Evolutionary conservation across 352 stramenopile genomes (phyloP).

Genomic region (Phytopythium delawarense): DNA sequence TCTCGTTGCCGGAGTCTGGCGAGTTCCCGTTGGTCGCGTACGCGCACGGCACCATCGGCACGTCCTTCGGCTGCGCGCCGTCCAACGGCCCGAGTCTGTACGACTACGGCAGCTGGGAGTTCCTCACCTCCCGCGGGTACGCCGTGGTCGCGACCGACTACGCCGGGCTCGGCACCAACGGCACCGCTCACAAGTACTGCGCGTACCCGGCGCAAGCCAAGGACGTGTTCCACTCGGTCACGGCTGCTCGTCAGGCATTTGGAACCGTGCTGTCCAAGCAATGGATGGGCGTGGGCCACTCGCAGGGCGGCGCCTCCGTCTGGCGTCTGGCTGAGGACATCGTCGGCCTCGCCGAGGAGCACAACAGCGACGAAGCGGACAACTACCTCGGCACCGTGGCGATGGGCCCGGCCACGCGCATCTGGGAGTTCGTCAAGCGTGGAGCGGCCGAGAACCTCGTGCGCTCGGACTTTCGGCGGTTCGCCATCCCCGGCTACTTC

Average conservation of each 20-base stretch:
- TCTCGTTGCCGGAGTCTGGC: constrained; percentile 3
- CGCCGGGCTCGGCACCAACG: constrained; percentile 10
- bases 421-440: constrained; percentile 4
- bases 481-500: constrained; percentile 1
- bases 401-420: not conserved
- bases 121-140: constrained; percentile 9
- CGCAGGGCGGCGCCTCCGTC: constrained; percentile 7
- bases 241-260: constrained; percentile 8
- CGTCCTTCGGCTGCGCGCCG: constrained; percentile 2
- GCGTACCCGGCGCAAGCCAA: constrained; percentile 7
- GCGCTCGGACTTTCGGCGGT: constrained; percentile 7
- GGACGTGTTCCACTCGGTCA: constrained; percentile 11
- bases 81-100: constrained; percentile 9
- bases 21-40: constrained; percentile 11
- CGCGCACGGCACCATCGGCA: constrained; percentile 8
- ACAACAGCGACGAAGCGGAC: constrained; percentile 4
- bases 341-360: not conserved
- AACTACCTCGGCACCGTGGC: constrained; percentile 12
- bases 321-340: constrained; percentile 11
- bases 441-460: not conserved
- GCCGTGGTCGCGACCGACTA: constrained; percentile 12
- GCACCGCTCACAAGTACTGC: constrained; percentile 10
- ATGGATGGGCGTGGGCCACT: constrained; percentile 11
- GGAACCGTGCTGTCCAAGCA: not conserved
- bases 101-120: constrained; percentile 12